phyloP scores from a whole-genome alignment of 352 stramenopile species.

The Globisporangium cylindrosporum region DNA sequence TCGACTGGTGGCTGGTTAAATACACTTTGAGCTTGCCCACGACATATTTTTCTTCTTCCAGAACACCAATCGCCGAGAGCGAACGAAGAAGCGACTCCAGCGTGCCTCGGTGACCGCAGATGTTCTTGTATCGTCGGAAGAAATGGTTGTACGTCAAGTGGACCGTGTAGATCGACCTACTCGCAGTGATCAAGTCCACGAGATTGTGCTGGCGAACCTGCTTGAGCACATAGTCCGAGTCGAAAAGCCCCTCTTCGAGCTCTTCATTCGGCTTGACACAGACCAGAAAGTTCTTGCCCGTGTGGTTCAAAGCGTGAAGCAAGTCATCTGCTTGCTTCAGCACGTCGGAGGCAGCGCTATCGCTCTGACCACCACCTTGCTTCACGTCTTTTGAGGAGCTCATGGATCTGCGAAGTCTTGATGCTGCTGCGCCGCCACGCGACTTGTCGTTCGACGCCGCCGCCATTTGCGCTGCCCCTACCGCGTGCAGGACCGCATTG shows the following conservation, averaged over 20 bases:
- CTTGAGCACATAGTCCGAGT: conserved; percentile 68
- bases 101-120: conserved; percentile 73
- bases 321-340: conserved; percentile 66
- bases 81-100: conserved; percentile 71
- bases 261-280: conserved; percentile 77
- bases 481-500: conserved; percentile 68
- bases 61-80: conserved; percentile 73
- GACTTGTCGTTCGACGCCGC: conserved; percentile 49
- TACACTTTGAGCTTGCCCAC: conserved; percentile 73
- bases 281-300: conserved; percentile 78
- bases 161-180: conserved; percentile 68
- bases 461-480: conserved; percentile 64
- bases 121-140: conserved; percentile 77
- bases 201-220: conserved; percentile 68
- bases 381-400: conserved; percentile 44
- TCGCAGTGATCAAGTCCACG: conserved; percentile 74
- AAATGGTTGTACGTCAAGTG: conserved; percentile 80
- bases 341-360: conserved; percentile 55
- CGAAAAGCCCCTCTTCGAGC: conserved; percentile 59
- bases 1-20: conserved; percentile 76
- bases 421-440: conserved; percentile 16
- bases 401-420: conserved; percentile 46
- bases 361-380: conserved; percentile 15
- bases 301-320: conserved; percentile 65
- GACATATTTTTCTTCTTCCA: conserved; percentile 79